phyloP scores from a whole-genome alignment of 202 grass and related monocot genomes.

The Dendrocalamus latiflorus region DNA sequence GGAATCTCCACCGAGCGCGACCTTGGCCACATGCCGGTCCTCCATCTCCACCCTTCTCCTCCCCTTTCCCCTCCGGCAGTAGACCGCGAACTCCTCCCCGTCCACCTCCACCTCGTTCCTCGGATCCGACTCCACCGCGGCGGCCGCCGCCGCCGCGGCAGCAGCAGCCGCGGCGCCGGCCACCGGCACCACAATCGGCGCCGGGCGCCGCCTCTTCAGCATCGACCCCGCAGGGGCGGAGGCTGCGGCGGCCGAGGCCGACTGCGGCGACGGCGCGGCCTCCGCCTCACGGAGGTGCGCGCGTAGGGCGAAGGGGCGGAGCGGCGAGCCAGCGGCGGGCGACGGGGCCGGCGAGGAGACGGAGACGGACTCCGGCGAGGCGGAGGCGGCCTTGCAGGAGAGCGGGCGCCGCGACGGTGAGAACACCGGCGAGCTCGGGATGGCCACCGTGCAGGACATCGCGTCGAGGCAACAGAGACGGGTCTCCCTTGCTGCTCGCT shows the following conservation, averaged over 20 bases:
- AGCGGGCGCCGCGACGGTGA: slow-evolving; percentile 70
- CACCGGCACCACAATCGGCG: slow-evolving; percentile 61
- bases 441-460: slow-evolving; percentile 86
- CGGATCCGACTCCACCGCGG: slow-evolving; percentile 48
- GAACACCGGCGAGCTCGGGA: slow-evolving; percentile 86
- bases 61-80: slow-evolving; percentile 81
- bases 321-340: slow-evolving; percentile 32
- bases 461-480: background rate
- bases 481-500: background rate
- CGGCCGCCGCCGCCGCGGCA: slow-evolving; percentile 21
- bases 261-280: slow-evolving; percentile 23
- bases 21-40: slow-evolving; percentile 72
- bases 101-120: slow-evolving; percentile 69
- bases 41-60: slow-evolving; percentile 86
- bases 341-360: slow-evolving; percentile 1
- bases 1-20: slow-evolving; percentile 65
- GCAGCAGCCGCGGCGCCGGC: slow-evolving; percentile 16
- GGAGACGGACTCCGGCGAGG: slow-evolving; percentile 54
- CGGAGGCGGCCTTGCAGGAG: slow-evolving; percentile 66
- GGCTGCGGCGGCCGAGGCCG: background rate
- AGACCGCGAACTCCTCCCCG: slow-evolving; percentile 63
- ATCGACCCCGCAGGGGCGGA: slow-evolving; percentile 3
- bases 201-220: slow-evolving; percentile 83
- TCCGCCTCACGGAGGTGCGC: slow-evolving; percentile 36
- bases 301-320: slow-evolving; percentile 39